These are phyloP conservation scores for Vaccinium corymbosum DNA, from an alignment of 148 eudicot genomes.

Conservation along the genomic window DNA sequence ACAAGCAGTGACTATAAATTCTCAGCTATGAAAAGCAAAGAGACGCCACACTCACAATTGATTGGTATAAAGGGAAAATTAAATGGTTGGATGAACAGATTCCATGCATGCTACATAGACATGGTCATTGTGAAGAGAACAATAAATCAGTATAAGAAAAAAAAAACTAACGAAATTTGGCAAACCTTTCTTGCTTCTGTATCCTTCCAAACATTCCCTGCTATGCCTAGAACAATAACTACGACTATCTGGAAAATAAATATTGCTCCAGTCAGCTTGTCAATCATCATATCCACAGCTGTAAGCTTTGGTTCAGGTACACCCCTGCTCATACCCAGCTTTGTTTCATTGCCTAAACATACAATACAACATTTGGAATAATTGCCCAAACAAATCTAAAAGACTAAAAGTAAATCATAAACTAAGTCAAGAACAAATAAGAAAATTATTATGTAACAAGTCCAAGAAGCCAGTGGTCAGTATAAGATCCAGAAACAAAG, in stretches of 20 bases:
- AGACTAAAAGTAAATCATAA: not conserved
- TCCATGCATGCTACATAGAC: not conserved
- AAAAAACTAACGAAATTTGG: constrained; percentile 19
- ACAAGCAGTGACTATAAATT: constrained; percentile 9
- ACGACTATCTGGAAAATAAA: constrained; percentile 94
- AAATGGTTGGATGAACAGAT: constrained; percentile 5
- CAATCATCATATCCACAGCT: constrained; percentile 97
- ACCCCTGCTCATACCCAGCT: constrained; percentile 98
- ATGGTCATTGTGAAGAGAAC: not conserved
- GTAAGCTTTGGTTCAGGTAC: constrained; percentile 96
- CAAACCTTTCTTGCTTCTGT: constrained; percentile 94
- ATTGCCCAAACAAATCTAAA: not conserved
- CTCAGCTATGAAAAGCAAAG: not conserved
- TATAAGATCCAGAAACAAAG: not conserved
- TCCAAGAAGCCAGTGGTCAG: not conserved
- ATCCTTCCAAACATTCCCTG: constrained; percentile 98
- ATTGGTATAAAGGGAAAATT: not conserved
- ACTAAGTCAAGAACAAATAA: not conserved
- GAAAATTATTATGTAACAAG: not conserved
- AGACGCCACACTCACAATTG: not conserved
- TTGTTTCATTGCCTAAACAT: constrained; percentile 84
- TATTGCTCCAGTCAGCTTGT: constrained; percentile 98
- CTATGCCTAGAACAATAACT: constrained; percentile 86
- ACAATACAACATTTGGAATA: constrained; percentile 7
- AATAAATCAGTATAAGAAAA: not conserved